phyloP scores from a whole-genome alignment of 2,329 filamentous ascomycete genomes.

The Xylaria sp. region DNA sequence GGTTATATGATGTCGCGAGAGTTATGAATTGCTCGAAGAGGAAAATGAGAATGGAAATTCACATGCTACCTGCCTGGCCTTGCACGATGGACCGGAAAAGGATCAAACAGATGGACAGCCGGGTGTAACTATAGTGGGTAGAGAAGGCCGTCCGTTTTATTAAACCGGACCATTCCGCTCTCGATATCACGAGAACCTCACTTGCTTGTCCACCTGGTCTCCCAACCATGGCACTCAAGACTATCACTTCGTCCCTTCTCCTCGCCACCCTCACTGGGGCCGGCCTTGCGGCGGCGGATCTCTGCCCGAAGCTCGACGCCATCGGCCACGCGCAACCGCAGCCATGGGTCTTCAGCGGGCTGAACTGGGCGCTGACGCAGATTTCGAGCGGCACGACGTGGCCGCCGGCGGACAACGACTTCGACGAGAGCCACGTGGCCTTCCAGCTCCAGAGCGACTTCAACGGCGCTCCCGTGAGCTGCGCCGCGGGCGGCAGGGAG shows the following conservation, averaged over 20 bases:
- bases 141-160: not conserved
- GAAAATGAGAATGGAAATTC: conserved; percentile 4
- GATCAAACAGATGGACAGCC: not conserved
- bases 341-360: conserved; percentile 18
- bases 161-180: not conserved
- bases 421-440: conserved; percentile 22
- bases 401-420: conserved; percentile 20
- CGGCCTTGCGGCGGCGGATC: conserved; percentile 2
- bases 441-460: conserved; percentile 24
- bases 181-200: not conserved
- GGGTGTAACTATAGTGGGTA: not conserved
- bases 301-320: conserved; percentile 25
- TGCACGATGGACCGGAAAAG: not conserved
- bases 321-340: conserved; percentile 28
- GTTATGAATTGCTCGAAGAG: conserved; percentile 11
- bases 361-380: conserved; percentile 28
- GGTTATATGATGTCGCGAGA: conserved; percentile 2
- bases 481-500: conserved; percentile 17
- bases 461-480: conserved; percentile 12
- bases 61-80: not conserved
- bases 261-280: not conserved
- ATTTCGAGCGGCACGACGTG: conserved; percentile 22
- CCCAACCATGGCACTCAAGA: conserved; percentile 10
- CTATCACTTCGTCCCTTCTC: not conserved
- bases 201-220: not conserved